Evolutionary conservation across 768 basidiomycete species (phyloP).

Genomic region (Exidia glandulosa): DNA sequence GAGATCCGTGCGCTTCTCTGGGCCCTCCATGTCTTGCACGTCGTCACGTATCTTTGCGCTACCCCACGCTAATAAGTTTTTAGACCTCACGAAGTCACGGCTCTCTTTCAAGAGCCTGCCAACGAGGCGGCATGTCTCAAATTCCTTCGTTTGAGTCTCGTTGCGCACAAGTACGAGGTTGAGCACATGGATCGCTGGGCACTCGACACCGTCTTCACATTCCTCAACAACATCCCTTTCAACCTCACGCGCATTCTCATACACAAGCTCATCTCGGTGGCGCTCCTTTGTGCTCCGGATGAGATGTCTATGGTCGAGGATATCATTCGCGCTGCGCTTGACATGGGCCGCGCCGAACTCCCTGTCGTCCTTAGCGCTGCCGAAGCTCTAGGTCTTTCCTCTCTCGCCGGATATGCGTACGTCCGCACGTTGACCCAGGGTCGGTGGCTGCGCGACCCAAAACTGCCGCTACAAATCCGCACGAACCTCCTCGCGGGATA

Average conservation of each 20-base stretch:
- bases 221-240: neutral
- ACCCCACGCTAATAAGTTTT: neutral
- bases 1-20: neutral
- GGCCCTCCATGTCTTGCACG: neutral
- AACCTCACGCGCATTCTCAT: neutral
- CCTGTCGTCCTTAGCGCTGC: neutral
- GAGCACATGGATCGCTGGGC: neutral
- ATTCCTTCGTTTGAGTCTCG: neutral
- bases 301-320: neutral
- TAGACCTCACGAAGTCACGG: neutral
- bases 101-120: neutral
- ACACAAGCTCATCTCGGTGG: neutral
- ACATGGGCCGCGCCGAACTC: neutral
- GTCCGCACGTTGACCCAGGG: neutral
- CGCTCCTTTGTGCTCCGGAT: neutral
- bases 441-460: neutral
- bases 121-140: neutral
- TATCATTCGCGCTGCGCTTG: neutral
- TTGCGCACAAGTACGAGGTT: neutral
- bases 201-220: neutral
- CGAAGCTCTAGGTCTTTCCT: neutral
- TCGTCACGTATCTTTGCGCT: neutral
- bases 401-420: neutral
- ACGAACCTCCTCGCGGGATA: neutral
- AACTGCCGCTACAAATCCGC: neutral